Evolutionary conservation across 352 stramenopile genomes (phyloP).

Genomic region (Peronospora destructor): DNA sequence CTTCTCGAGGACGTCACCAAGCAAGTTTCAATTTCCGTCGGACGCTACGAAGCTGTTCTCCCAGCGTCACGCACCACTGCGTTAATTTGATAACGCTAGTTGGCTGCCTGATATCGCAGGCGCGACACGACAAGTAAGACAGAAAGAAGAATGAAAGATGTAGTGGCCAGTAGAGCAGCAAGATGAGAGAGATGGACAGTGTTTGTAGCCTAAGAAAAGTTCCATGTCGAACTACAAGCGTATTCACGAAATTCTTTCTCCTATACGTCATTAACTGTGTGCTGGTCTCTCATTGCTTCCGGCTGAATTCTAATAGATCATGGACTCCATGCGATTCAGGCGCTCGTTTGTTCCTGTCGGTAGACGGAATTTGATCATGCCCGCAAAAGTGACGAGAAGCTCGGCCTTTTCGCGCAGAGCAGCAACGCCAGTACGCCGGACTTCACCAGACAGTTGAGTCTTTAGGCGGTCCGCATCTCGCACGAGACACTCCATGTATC

Average conservation of each 20-base stretch:
- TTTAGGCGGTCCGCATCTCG: slow-evolving; percentile 76
- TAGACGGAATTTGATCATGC: slow-evolving; percentile 86
- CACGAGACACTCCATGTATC: slow-evolving; percentile 85
- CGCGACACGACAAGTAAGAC: slow-evolving; percentile 9
- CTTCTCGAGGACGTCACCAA: slow-evolving; percentile 34
- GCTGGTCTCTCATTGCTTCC: not conserved
- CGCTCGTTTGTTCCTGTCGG: slow-evolving; percentile 76
- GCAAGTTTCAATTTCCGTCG: slow-evolving; percentile 45
- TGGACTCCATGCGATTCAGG: slow-evolving; percentile 81
- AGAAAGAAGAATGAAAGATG: slow-evolving; percentile 21
- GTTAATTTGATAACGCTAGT: slow-evolving; percentile 25
- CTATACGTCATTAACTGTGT: not conserved
- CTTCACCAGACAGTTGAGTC: slow-evolving; percentile 50
- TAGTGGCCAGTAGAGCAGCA: slow-evolving; percentile 19
- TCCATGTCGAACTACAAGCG: slow-evolving; percentile 10
- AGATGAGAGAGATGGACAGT: slow-evolving; percentile 20
- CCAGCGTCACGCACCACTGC: slow-evolving; percentile 35
- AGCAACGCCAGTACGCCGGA: slow-evolving; percentile 37
- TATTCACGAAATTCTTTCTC: slow-evolving; percentile 5
- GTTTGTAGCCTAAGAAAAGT: slow-evolving; percentile 19
- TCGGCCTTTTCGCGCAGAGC: slow-evolving; percentile 71
- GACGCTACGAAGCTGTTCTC: slow-evolving; percentile 37
- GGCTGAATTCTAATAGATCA: slow-evolving; percentile 65
- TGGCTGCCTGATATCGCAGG: not conserved
- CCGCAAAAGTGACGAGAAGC: slow-evolving; percentile 77